Base-by-base conservation (phyloP, 495 filamentous ascomycete genomes). In the Penicillium argentinense region DNA sequence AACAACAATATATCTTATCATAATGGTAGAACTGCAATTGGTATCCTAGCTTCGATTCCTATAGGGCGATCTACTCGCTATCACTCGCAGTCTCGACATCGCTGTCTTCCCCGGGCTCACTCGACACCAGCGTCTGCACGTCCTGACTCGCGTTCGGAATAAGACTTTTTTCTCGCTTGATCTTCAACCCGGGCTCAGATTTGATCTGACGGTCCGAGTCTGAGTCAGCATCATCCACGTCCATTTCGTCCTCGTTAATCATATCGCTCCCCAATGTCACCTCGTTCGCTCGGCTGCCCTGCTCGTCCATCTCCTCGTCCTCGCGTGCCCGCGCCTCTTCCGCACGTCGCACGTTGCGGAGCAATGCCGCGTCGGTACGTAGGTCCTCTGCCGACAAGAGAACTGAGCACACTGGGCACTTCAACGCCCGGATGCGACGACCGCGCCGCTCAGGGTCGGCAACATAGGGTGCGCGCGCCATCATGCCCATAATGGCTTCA, bases 401-500 rank as follows among this genome's bases (percentile, higher is more conserved):
- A 21, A 62, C 63, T 8, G 60, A 61, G 45, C 78, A 81, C 0
- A 77, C 73, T 0, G 78, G 78, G 42, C 78, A 81, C 37, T 73
- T 70, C 24, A 77, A 64, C 0, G 54, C 29, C 26, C 45, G 37
- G 23, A 56, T 32, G 32, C 72, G 52, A 2, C 59, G 50, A 2
- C 47, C 45, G 0, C 59, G 55, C 2, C 44, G 51, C 4, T 60
- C 48, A 0, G 53, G 44, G 2, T 38, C 40, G 12, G 50, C 53
- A 0, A 56, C 51, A 11, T 65, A 59, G 5, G 66, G 39, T 1
- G 51, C 60, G 16, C 52, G 45, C 3, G 54, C 37, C 26, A 95
- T 78, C 68, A 88, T 85, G 11, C 78, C 71, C 26, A 79, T 21
- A 45, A 96, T 88, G 5, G 88, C 87, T 3, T 66, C 54, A 53